A percentile compares a stretch with the other conserved stretches of the same genome.
Evolutionary conservation across 441 rosid genomes (phyloP).

Genomic region (Aleurites moluccanus): DNA sequence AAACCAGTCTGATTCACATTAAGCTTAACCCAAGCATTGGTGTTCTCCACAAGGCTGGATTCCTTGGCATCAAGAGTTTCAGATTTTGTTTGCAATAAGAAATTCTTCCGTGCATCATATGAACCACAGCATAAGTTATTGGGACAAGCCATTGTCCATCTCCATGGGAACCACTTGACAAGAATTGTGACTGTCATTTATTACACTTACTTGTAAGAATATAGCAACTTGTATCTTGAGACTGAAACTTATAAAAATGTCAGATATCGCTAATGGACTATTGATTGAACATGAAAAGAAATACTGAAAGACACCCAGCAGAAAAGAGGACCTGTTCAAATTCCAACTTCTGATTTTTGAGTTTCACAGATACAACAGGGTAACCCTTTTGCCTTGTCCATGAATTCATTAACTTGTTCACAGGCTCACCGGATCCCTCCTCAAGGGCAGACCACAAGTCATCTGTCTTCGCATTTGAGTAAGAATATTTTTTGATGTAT

Average conservation of each 20-base stretch:
- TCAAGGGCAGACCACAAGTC: slow-evolving; percentile 93
- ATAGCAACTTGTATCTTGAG: slow-evolving; percentile 13
- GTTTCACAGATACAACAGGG: slow-evolving; percentile 78
- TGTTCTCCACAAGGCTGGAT: slow-evolving; percentile 27
- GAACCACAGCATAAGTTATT: slow-evolving; percentile 76
- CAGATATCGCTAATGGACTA: background rate
- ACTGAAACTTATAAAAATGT: background rate
- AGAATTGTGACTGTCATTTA: slow-evolving; percentile 72
- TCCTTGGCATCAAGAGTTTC: slow-evolving; percentile 50
- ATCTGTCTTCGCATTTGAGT: slow-evolving; percentile 89
- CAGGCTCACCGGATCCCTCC: slow-evolving; percentile 86
- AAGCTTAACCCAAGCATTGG: slow-evolving; percentile 66
- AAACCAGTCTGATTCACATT: slow-evolving; percentile 89
- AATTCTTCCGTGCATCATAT: slow-evolving; percentile 62
- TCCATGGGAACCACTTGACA: slow-evolving; percentile 75
- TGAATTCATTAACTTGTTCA: slow-evolving; percentile 82
- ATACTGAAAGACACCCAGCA: background rate
- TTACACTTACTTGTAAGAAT: slow-evolving; percentile 28
- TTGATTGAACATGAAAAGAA: slow-evolving; percentile 3
- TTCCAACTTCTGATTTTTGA: slow-evolving; percentile 71
- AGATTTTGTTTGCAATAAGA: slow-evolving; percentile 67
- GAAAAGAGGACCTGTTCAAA: slow-evolving; percentile 71
- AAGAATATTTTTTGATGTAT: slow-evolving; percentile 73
- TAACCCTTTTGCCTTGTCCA: slow-evolving; percentile 95
- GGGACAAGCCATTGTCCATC: slow-evolving; percentile 98